Base-by-base conservation (phyloP, 2,329 filamentous ascomycete genomes). In the Chaetomium sp. region DNA sequence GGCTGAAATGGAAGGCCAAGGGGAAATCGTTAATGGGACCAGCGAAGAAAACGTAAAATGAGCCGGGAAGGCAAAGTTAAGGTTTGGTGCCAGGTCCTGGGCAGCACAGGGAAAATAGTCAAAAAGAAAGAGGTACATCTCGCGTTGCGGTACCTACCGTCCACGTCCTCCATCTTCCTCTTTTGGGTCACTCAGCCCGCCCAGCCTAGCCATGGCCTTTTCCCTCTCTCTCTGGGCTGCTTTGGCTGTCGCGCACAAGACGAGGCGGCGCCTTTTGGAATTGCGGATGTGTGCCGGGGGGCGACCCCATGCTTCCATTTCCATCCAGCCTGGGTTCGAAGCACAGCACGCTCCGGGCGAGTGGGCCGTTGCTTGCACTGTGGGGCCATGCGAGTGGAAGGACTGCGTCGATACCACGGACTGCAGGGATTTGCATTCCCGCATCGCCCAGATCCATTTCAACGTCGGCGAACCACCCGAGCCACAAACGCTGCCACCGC, bases 21-120 rank as follows among this genome's bases (percentile, higher is more conserved):
- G 14, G 27, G 12, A 64, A 60, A 54, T 61, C 56, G 64, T 64
- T 60, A 65, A 65, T 63, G 64, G 64, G 63, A 59, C 61, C 60
- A 57, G 57, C 56, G 54, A 58, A 55, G 62, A 59, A 62, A 64
- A 62, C 62, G 62, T 62, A 62, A 61, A 66, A 63, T 63, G 58
- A 27, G 56, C 56, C 62, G 57, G 55, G 54, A 51, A 52, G 57
- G 42, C 42, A 57, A 53, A 42, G 37, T 44, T 52, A 51, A 50
- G 46, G 42, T 27, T 27, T 27, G 19, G 19, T 27, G 19, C 19
- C 19, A 27, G 19, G 19, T 27, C 19, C 19, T 27, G 19, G 19
- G 19, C 19, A 27, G 19, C 19, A 27, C 19, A n/a, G 19, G 19
- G 19, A 27, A 27, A 53, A 54, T 52, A 49, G 53, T 52, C 43